Evolutionary conservation across 2,329 filamentous ascomycete species (phyloP).

Genomic region (Tolypocladium tropicale): DNA sequence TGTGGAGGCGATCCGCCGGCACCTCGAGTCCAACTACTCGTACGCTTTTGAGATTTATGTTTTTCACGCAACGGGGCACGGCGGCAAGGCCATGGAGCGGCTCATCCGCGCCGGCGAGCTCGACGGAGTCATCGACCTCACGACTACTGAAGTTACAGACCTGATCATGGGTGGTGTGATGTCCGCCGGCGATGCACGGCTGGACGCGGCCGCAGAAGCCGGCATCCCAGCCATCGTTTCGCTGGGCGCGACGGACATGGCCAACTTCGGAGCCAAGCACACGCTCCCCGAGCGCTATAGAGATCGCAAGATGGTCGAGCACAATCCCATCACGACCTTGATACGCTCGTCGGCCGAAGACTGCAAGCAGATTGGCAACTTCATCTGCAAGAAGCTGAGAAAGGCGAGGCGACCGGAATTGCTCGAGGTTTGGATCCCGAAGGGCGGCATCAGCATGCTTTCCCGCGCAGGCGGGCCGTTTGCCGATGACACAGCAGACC

Average conservation of each 20-base stretch:
- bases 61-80: slow-evolving; percentile 61
- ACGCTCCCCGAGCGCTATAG: slow-evolving; percentile 46
- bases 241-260: slow-evolving; percentile 48
- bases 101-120: slow-evolving; percentile 46
- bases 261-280: slow-evolving; percentile 49
- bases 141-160: slow-evolving; percentile 60
- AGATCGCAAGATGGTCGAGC: slow-evolving; percentile 44
- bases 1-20: slow-evolving; percentile 42
- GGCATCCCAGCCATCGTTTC: slow-evolving; percentile 45
- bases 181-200: slow-evolving; percentile 43
- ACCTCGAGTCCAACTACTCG: slow-evolving; percentile 35
- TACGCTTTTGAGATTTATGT: slow-evolving; percentile 48
- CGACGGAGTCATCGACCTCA: slow-evolving; percentile 60
- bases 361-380: slow-evolving; percentile 40
- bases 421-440: slow-evolving; percentile 49
- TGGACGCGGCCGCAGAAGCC: slow-evolving; percentile 44
- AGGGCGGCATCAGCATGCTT: slow-evolving; percentile 51
- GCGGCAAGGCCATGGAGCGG: slow-evolving; percentile 59
- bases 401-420: slow-evolving; percentile 24
- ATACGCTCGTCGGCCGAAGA: slow-evolving; percentile 54
- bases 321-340: slow-evolving; percentile 57
- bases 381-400: slow-evolving; percentile 44
- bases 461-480: slow-evolving; percentile 43
- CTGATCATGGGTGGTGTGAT: slow-evolving; percentile 52
- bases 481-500: slow-evolving; percentile 30